Evolutionary conservation across 2,329 filamentous ascomycete genomes (phyloP).

Genomic region (Alternaria burnsii): DNA sequence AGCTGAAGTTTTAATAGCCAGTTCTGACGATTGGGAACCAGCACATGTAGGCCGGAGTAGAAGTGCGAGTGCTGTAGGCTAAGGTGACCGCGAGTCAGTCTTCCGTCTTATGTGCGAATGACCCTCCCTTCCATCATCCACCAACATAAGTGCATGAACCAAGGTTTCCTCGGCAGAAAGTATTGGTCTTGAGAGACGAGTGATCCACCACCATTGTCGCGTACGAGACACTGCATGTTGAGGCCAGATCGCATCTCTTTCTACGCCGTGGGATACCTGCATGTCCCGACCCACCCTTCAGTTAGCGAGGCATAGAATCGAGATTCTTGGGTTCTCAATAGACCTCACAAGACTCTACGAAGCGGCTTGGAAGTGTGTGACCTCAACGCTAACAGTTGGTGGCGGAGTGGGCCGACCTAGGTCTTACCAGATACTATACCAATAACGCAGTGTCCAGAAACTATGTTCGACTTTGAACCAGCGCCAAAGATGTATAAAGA

Average conservation of each 20-base stretch:
- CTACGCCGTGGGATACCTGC: neutral
- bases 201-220: neutral
- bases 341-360: neutral
- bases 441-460: neutral
- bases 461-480: neutral
- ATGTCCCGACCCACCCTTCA: neutral
- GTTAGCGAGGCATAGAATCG: neutral
- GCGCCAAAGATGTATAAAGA: neutral
- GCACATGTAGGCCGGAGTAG: neutral
- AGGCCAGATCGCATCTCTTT: neutral
- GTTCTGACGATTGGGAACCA: rapidly evolving
- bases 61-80: neutral
- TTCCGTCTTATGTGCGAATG: neutral
- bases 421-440: neutral
- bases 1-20: too few relatives aligned
- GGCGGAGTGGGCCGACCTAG: neutral
- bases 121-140: neutral
- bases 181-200: neutral
- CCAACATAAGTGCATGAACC: neutral
- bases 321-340: neutral
- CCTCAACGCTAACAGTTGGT: neutral
- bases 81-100: neutral
- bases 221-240: neutral
- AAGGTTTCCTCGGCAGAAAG: neutral
- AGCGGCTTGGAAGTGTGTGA: slow-evolving; percentile 2